Evolutionary conservation across 1,284 basidiomycete genomes (phyloP), one percentile per base, ranked within the genome.

Genomic region (Malassezia caprae): DNA sequence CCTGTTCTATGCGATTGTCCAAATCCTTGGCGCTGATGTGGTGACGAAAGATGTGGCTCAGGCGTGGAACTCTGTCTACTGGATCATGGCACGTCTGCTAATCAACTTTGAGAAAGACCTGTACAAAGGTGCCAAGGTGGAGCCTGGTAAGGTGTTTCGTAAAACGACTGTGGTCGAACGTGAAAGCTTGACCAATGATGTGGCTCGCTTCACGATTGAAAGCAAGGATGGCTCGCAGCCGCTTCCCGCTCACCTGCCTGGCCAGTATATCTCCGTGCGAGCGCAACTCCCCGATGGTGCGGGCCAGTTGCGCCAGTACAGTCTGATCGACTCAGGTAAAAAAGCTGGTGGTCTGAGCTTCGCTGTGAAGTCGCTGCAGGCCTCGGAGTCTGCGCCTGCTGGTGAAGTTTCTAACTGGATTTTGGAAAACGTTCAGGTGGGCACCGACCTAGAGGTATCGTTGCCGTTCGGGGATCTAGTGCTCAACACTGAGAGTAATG

Each of bases 331-430:
- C 23, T 31, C 37, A 4, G 46, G 53, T 6, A 17, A 27, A 2
- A 27, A 48, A 8, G 12, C 40, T 8, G 47, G 53, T n/a, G 46
- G 21, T 6, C 41, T 48, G 3, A 30, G 28, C 13, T 48, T 54
- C 30, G 53, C 53, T 17, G 53, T 54, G n/a, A 42, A 49, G 30
- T 23, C 40, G 1, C 13, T 55, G 17, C 8, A 17, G 0, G 47
- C 24, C 0, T 11, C 23, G 4, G 19, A 45, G 5, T 10, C 34
- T 10, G 31, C 26, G 11, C 53, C 53, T 8, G 53, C 40, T 11
- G 53, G 53, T 6, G 53, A 55, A 30, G 48, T 55, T 19, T 49
- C 53, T n/a, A 49, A 50, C 53, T 49, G 47, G 47, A 21, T 55
- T 13, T 2, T 31, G 8, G 4, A 55, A n/a, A 44, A 54, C 31